Evolutionary conservation across 208 protist genomes (phyloP), one percentile per base, ranked within the genome.

Genomic region (Lotmaria passim): DNA sequence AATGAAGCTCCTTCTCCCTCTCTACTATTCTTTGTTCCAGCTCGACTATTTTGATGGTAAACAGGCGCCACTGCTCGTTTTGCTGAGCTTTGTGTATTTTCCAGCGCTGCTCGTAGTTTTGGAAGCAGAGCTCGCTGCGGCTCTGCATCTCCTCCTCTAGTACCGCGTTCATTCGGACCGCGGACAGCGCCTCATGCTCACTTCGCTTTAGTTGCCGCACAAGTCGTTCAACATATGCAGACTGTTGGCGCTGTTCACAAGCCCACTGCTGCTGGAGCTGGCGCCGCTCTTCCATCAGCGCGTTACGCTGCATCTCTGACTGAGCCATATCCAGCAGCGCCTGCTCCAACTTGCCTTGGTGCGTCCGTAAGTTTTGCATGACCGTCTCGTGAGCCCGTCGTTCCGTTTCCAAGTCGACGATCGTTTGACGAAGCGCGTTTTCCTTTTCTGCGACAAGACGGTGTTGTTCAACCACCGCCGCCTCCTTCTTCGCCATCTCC

Each of bases 401-500:
- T 21, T 44, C 55, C 44, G n/a, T 4, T 43, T 34, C 31, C 33
- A 41, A 60, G 21, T 12, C n/a, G 33, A 7, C n/a, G 7, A 60
- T 10, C 17, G 33, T 41, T 21, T 6, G 23, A 3, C 21, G 28
- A 23, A 0, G 39, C 55, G 14, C 24, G 14, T 21, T 21, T 17
- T 48, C 43, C 43, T 48, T 48, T 48, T 48, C 43, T 24, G 43
- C 43, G 14, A 48, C 43, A 8, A 48, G 17, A 7, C 7, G 43
- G 6, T 48, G 43, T 17, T 48, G 43, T 17, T 48, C 43, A 15
- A 15, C 38, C 15, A 43, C 38, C 23, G 53, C 36, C 39, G 60
- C 79, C 68, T 21, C 48, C 62, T 56, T 53, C 28, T 43, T 43
- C 31, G 41, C 69, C 24, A 66, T 59, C 17, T 75, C 58, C 51